These are phyloP conservation scores for Curvularia lunata DNA, from an alignment of 2,329 filamentous ascomycete genomes.

Conservation along the genomic window DNA sequence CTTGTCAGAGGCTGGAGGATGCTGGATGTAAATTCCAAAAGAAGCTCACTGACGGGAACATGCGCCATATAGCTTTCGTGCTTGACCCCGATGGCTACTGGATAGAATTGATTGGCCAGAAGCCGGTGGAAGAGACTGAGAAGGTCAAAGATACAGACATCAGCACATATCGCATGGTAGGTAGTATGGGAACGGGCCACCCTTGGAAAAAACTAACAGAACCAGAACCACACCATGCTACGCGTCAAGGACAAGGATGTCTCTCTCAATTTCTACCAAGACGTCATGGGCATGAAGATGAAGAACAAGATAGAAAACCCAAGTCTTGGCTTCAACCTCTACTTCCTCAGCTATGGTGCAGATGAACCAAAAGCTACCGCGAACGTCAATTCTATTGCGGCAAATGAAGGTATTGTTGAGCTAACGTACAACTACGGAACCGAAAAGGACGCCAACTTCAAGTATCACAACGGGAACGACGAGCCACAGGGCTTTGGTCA, in stretches of 20 bases:
- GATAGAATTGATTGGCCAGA: slow-evolving; percentile 82
- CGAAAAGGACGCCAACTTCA: slow-evolving; percentile 82
- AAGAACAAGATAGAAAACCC: slow-evolving; percentile 74
- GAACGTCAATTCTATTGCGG: slow-evolving; percentile 65
- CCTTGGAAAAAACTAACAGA: slow-evolving; percentile 15
- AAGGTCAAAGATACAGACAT: slow-evolving; percentile 74
- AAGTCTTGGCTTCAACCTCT: slow-evolving; percentile 81
- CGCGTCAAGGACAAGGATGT: slow-evolving; percentile 74
- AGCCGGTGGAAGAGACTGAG: slow-evolving; percentile 73
- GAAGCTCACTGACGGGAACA: slow-evolving; percentile 82
- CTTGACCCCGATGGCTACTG: slow-evolving; percentile 78
- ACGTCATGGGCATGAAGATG: slow-evolving; percentile 86
- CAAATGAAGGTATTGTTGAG: slow-evolving; percentile 84
- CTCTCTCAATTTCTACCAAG: slow-evolving; percentile 63
- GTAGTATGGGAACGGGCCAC: background rate
- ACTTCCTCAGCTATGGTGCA: slow-evolving; percentile 81
- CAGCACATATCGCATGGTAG: slow-evolving; percentile 71
- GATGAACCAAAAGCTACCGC: slow-evolving; percentile 58
- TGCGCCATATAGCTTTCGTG: slow-evolving; percentile 79
- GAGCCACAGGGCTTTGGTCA: slow-evolving; percentile 94
- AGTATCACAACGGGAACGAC: slow-evolving; percentile 91
- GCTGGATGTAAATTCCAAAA: slow-evolving; percentile 95
- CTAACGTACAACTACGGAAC: slow-evolving; percentile 85
- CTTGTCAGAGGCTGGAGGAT: slow-evolving; percentile 87
- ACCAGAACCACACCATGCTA: slow-evolving; percentile 88